Evolutionary conservation across 805 yeast genomes (phyloP), one percentile per base, ranked within the genome.

Genomic region (Crinitomyces ghanaensis): DNA sequence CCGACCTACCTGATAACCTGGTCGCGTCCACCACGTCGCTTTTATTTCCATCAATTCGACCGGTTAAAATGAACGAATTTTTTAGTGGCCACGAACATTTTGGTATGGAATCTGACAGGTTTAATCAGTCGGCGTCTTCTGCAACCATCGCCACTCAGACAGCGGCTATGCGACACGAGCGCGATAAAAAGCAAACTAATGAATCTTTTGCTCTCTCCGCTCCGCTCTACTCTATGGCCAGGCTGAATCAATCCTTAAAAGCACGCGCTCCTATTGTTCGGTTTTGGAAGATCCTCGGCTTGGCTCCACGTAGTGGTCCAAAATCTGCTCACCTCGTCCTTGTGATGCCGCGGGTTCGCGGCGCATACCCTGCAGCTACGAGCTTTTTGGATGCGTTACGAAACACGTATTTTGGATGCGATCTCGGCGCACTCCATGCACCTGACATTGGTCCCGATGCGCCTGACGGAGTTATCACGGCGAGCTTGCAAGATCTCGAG

Each of bases 281-380:
- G 17, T 61, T 61, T 37, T 61, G 66, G 66, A 49, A 55, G 27
- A 39, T 48, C 3, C 50, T 61, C 42, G 60, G 61, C 1, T 42
- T 62, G 19, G 34, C 48, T 8, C 66, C 66, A 0, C 36, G 40
- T 9, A 28, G 40, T 18, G 57, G 53, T 0, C 39, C 48, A 7
- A 55, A 54, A 18, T 46, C 56, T 26, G 31, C 57, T 8, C 33
- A 42, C 2, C 28, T 54, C 6, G 35, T 59, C 4, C 18, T 55
- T 22, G 14, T 62, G 3, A 38, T 39, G 19, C 59, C 59, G 1
- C 30, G 38, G 4, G 49, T 54, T 5, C 30, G 35, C 2, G 54
- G 53, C 2, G 24, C 45, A 33, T 20, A 29, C 2, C 28, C 40
- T 3, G 46, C 53, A 3, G 42, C 53, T 2, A 18, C 37, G 5